These are phyloP conservation scores for Chlorella sp. DNA, from an alignment of 139 green algal genomes.

Conservation along the genomic window DNA sequence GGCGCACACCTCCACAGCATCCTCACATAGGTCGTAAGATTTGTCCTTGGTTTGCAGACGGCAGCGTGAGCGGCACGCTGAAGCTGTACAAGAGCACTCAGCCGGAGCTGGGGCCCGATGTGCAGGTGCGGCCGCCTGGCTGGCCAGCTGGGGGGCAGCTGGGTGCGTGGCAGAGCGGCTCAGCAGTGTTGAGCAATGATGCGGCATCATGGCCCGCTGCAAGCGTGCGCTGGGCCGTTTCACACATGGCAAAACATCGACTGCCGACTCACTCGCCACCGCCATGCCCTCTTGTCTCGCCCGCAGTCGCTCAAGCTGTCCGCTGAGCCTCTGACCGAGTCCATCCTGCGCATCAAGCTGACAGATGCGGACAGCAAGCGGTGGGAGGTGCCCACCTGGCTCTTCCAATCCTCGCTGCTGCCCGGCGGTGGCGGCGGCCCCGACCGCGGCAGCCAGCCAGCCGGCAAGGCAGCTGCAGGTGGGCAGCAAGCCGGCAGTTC, in stretches of 20 bases:
- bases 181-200: too few species aligned
- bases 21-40: too few species aligned
- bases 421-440: background rate
- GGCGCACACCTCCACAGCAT: too few species aligned
- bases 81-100: slow-evolving; percentile 24
- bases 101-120: slow-evolving; percentile 47
- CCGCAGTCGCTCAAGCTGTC: background rate
- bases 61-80: slow-evolving; percentile 14
- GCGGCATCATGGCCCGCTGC: too few species aligned
- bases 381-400: slow-evolving; percentile 47
- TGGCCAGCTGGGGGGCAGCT: too few species aligned
- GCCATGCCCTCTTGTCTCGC: background rate
- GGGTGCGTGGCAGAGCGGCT: too few species aligned
- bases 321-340: background rate
- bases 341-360: slow-evolving; percentile 38
- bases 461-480: too few species aligned
- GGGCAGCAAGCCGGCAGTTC: too few species aligned
- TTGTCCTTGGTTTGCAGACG: background rate
- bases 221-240: background rate
- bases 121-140: background rate
- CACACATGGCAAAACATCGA: background rate
- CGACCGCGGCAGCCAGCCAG: too few species aligned
- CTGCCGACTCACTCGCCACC: too few species aligned
- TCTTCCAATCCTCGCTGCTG: slow-evolving; percentile 31
- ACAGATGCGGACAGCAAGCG: slow-evolving; percentile 22